phyloP scores from a whole-genome alignment of 192 early-diverging fungal species.

The Dissophora ornata region DNA sequence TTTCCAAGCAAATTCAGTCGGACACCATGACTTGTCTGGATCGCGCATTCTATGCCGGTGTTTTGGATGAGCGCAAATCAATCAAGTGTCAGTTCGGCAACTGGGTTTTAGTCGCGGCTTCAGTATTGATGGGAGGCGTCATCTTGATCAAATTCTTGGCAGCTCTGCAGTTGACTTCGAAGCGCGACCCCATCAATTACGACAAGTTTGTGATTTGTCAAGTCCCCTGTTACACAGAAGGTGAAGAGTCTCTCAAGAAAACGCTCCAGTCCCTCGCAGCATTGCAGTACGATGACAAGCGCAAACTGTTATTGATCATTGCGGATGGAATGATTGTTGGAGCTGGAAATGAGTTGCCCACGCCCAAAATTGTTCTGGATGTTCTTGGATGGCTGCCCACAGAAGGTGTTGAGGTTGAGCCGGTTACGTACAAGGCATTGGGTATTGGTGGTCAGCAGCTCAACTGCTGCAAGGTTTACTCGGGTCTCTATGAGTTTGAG shows the following conservation, averaged over 20 bases:
- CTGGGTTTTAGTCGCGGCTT: slow-evolving; percentile 72
- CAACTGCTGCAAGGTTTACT: slow-evolving; percentile 87
- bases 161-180: slow-evolving; percentile 75
- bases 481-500: slow-evolving; percentile 81
- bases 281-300: slow-evolving; percentile 82
- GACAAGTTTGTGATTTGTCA: slow-evolving; percentile 85
- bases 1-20: slow-evolving; percentile 26
- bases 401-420: slow-evolving; percentile 65
- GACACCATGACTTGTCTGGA: slow-evolving; percentile 69
- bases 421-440: slow-evolving; percentile 78
- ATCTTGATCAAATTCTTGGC: slow-evolving; percentile 82
- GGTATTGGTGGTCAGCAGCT: slow-evolving; percentile 82
- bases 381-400: slow-evolving; percentile 71
- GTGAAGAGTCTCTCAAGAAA: slow-evolving; percentile 77
- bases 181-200: slow-evolving; percentile 72
- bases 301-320: slow-evolving; percentile 81
- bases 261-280: slow-evolving; percentile 80
- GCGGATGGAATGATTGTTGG: slow-evolving; percentile 88
- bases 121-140: slow-evolving; percentile 74
- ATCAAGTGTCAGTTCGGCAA: slow-evolving; percentile 70
- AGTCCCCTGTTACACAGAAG: slow-evolving; percentile 88
- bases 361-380: slow-evolving; percentile 84
- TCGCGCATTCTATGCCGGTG: slow-evolving; percentile 72
- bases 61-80: slow-evolving; percentile 70
- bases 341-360: slow-evolving; percentile 82